phyloP scores from a whole-genome alignment of 2,329 filamentous ascomycete genomes.

The Cordyceps cicadae region DNA sequence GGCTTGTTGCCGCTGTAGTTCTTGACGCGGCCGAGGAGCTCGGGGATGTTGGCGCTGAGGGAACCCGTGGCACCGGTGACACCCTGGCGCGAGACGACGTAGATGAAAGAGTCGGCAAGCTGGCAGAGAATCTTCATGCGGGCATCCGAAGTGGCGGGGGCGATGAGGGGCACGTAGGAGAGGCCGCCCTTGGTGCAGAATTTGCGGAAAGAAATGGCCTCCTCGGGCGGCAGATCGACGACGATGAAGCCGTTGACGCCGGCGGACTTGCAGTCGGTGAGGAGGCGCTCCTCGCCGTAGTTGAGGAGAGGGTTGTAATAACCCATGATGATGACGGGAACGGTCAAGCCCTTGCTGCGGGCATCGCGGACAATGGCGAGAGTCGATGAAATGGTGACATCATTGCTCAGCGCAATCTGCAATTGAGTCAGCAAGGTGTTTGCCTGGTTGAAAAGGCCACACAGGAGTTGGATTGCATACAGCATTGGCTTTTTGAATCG shows the following conservation, averaged over 20 bases:
- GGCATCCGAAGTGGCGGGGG: conserved; percentile 81
- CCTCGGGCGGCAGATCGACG: conserved; percentile 90
- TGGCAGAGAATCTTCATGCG: conserved; percentile 95
- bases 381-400: conserved; percentile 71
- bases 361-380: conserved; percentile 79
- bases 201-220: conserved; percentile 85
- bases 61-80: conserved; percentile 85
- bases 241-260: conserved; percentile 96
- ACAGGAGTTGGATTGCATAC: conserved; percentile 30
- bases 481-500: conserved; percentile 92
- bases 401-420: conserved; percentile 69
- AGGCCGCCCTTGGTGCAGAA: conserved; percentile 66
- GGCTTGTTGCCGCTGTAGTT: conserved; percentile 86
- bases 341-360: conserved; percentile 64
- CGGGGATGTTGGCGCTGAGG: conserved; percentile 72
- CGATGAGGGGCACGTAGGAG: conserved; percentile 95
- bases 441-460: neutral
- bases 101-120: conserved; percentile 97
- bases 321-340: conserved; percentile 89
- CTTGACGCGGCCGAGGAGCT: conserved; percentile 77
- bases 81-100: conserved; percentile 94
- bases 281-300: conserved; percentile 85
- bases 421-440: neutral
- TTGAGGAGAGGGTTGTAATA: conserved; percentile 96
- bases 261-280: conserved; percentile 73